phyloP scores from a whole-genome alignment of 2,329 filamentous ascomycete species.

The Fusarium subtropicale region DNA sequence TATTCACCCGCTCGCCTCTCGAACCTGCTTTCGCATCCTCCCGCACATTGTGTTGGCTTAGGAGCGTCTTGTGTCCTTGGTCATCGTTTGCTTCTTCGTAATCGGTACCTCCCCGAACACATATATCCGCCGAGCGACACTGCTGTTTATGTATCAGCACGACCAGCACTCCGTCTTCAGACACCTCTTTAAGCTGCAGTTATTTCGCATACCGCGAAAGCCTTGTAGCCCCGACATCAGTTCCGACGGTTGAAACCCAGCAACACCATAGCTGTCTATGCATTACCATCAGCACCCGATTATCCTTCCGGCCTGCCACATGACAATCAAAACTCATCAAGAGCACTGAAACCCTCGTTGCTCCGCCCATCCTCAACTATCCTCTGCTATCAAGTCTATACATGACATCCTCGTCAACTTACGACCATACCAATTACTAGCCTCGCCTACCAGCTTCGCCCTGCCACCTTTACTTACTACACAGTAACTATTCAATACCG shows the following conservation, averaged over 20 bases:
- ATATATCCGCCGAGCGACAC: conserved; percentile 52
- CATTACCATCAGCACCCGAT: conserved; percentile 64
- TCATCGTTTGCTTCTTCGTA: conserved; percentile 32
- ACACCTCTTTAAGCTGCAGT: conserved; percentile 96
- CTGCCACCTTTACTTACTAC: conserved; percentile 33
- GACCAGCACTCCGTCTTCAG: conserved; percentile 89
- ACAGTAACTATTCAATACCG: conserved; percentile 52
- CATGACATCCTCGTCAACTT: conserved; percentile 54
- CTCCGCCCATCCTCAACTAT: conserved; percentile 55
- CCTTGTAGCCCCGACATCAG: conserved; percentile 89
- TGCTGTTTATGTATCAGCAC: conserved; percentile 99
- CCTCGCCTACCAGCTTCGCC: conserved; percentile 30
- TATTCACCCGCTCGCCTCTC: conserved; percentile 22
- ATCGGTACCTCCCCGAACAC: conserved; percentile 45
- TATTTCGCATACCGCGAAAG: conserved; percentile 96
- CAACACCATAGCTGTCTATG: conserved; percentile 65
- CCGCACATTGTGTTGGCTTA: conserved; percentile 28
- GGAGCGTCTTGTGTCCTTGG: conserved; percentile 25
- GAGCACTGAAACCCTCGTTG: conserved; percentile 64
- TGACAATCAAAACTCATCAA: conserved; percentile 66
- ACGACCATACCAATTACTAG: conserved; percentile 36
- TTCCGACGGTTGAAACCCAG: conserved; percentile 85
- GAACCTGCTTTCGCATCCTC: conserved; percentile 16
- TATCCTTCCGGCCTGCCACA: conserved; percentile 63
- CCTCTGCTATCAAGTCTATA: conserved; percentile 51